Evolutionary conservation across 768 basidiomycete genomes (phyloP).

Genomic region (Leucocoprinus birnbaumii): DNA sequence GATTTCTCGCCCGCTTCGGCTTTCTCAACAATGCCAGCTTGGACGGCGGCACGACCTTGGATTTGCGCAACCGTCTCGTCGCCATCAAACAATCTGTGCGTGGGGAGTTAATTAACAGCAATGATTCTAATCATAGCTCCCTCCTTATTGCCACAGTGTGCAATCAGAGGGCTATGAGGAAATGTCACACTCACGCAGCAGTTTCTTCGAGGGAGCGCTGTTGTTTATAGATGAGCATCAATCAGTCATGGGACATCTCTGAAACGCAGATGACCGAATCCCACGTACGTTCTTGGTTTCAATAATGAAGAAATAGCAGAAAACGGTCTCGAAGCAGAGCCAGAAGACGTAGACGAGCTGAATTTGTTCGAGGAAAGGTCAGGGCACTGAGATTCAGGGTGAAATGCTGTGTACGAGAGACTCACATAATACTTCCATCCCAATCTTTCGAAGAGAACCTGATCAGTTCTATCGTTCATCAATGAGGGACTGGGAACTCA

Average conservation of each 20-base stretch:
- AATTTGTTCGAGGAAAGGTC: not conserved
- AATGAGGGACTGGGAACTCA: slow-evolving; percentile 12
- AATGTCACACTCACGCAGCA: slow-evolving; percentile 33
- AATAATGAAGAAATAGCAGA: slow-evolving; percentile 49
- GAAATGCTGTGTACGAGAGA: not conserved
- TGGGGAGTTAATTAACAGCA: slow-evolving; percentile 1
- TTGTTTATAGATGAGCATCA: slow-evolving; percentile 2
- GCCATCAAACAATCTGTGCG: slow-evolving; percentile 50
- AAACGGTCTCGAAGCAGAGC: slow-evolving; percentile 51
- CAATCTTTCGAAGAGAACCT: slow-evolving; percentile 40
- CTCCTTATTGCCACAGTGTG: not conserved
- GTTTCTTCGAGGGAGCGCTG: slow-evolving; percentile 62
- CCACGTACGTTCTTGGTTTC: slow-evolving; percentile 44
- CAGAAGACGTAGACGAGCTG: slow-evolving; percentile 51
- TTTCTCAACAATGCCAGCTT: slow-evolving; percentile 17
- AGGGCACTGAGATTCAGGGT: no score
- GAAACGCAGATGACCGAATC: not conserved
- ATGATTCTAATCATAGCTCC: not conserved
- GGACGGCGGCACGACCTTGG: slow-evolving; percentile 22
- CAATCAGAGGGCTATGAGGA: not conserved
- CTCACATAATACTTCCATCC: slow-evolving; percentile 66
- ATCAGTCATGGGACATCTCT: not conserved
- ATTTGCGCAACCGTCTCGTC: slow-evolving; percentile 41
- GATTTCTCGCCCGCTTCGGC: slow-evolving; percentile 12
- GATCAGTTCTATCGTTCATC: slow-evolving; percentile 11